Evolutionary conservation across 1,284 basidiomycete species (phyloP).

Genomic region (Ustilago xerochloae): DNA sequence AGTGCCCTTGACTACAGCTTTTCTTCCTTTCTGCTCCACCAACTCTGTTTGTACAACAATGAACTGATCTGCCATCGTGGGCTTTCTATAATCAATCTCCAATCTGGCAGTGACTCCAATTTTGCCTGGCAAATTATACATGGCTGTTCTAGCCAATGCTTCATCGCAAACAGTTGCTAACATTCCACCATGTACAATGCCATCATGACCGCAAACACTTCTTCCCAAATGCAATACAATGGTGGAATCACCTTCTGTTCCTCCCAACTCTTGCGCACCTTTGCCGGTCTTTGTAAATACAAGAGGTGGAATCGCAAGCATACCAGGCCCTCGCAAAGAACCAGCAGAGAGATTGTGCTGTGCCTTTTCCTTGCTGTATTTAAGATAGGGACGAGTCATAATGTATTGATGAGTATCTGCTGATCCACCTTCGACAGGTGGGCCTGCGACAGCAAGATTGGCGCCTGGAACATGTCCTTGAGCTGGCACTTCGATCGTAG

Average conservation of each 20-base stretch:
- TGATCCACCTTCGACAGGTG: conserved; percentile 30
- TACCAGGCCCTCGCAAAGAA: conserved; percentile 79
- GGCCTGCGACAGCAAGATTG: conserved; percentile 28
- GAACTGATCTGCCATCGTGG: conserved; percentile 66
- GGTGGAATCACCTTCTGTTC: conserved; percentile 58
- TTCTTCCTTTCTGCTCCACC: conserved; percentile 78
- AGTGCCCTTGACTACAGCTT: conserved; percentile 77
- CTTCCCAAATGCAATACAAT: conserved; percentile 83
- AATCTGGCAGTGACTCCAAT: conserved; percentile 87
- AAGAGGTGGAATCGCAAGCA: conserved; percentile 59
- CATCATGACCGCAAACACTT: conserved; percentile 87
- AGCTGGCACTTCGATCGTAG: conserved; percentile 37
- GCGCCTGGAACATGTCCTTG: conserved; percentile 17
- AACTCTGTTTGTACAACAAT: conserved; percentile 78
- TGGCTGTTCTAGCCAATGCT: conserved; percentile 78
- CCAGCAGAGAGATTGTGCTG: conserved; percentile 86
- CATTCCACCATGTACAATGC: conserved; percentile 91
- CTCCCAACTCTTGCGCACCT: conserved; percentile 56
- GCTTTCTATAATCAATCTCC: conserved; percentile 67
- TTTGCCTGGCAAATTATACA: conserved; percentile 77
- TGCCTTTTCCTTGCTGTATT: conserved; percentile 76
- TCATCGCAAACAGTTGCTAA: conserved; percentile 91
- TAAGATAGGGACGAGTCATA: conserved; percentile 76
- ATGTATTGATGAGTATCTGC: conserved; percentile 53
- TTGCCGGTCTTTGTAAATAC: conserved; percentile 60